Evolutionary conservation across 495 filamentous ascomycete species (phyloP).

Genomic region (Glutinoglossum americanum): DNA sequence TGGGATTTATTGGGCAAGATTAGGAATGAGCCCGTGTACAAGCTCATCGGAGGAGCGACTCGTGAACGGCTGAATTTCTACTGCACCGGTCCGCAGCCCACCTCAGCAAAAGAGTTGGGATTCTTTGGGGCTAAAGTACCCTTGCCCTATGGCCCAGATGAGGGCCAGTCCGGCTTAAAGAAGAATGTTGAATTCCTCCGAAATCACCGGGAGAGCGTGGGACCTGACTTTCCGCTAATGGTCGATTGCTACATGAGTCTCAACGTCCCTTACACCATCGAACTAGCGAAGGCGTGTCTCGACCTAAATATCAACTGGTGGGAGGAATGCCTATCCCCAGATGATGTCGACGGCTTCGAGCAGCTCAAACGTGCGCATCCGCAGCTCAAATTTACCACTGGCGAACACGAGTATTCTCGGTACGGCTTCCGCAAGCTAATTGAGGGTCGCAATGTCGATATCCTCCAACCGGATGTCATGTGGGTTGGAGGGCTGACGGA

Average conservation of each 20-base stretch:
- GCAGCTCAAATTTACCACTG: constrained; percentile 80
- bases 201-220: constrained; percentile 63
- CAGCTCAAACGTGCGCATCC: constrained; percentile 78
- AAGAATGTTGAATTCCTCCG: constrained; percentile 80
- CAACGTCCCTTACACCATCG: constrained; percentile 78
- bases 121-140: constrained; percentile 82
- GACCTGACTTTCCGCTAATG: constrained; percentile 76
- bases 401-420: constrained; percentile 81
- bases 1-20: constrained; percentile 87
- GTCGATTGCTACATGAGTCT: constrained; percentile 95
- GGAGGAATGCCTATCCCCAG: constrained; percentile 79
- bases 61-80: constrained; percentile 69
- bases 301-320: constrained; percentile 87
- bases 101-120: constrained; percentile 54
- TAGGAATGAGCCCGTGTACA: constrained; percentile 80
- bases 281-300: constrained; percentile 58
- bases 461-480: constrained; percentile 91
- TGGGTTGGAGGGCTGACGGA: constrained; percentile 89
- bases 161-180: constrained; percentile 54
- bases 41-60: constrained; percentile 74
- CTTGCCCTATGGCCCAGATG: constrained; percentile 69
- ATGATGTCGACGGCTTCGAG: constrained; percentile 76
- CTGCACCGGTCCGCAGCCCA: constrained; percentile 75
- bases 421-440: constrained; percentile 89
- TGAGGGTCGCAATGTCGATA: constrained; percentile 76